Evolutionary conservation across 2,329 filamentous ascomycete species (phyloP), one percentile per base, ranked within the genome.

Genomic region (Byssochlamys sp.): DNA sequence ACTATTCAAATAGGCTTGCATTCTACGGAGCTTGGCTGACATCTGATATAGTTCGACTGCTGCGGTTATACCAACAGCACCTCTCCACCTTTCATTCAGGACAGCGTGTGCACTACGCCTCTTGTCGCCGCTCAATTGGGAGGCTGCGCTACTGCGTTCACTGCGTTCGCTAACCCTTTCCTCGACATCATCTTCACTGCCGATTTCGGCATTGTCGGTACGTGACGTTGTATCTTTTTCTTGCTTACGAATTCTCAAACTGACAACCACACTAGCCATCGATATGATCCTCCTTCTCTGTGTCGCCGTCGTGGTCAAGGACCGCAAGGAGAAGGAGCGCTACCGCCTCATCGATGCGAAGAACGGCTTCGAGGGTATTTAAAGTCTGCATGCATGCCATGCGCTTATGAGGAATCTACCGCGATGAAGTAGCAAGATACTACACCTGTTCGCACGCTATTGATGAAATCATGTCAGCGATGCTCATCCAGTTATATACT

Each of bases 341-440:
- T 94, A 90, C 76, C 83, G 84, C 59, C 81, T 88, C 68, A 91
- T 94, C 66, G 89, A 92, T 68, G 84, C 90, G 79, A 94, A 94
- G 83, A 82, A 74, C 61, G 83, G 85, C 55, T 75, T 76, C 62
- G 73, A 79, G 55, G 73, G 77, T 31, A 82, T 81, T 69, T 81
- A 76, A 19, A 54, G 33, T 29, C 25, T 33, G 26, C 2, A 11
- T 14, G 19, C 19, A 19, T 19, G 19, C 19, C 19, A 19, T 19
- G 52, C 14, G 19, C 39, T 45, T 24, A 24, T 9, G 39, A 45
- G 39, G 14, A 45, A 24, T 45, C 39, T 19, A 14, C 29, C 39
- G 39, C 39, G 14, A 45, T 4, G 39, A 6, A 45, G 39, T 19
- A 4, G 9, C 39, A 45, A 45, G 12, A 14, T 19, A 33, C 31